These are phyloP conservation scores for Apiospora pterosperma DNA, from an alignment of 2,329 filamentous ascomycete genomes.

Conservation along the genomic window DNA sequence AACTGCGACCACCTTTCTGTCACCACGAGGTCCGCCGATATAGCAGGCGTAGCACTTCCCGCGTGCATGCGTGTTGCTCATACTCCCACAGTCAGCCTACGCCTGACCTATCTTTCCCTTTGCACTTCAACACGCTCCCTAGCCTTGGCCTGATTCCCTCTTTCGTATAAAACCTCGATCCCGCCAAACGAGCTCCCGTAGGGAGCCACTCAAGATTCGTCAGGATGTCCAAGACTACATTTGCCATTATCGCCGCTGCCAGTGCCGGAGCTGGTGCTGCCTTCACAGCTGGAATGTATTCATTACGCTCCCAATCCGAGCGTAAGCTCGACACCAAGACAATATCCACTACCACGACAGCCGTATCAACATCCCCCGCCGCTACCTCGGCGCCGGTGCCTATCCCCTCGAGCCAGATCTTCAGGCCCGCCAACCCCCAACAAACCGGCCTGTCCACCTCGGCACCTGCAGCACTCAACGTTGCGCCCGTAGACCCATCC, in stretches of 20 bases:
- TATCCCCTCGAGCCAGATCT: conserved; percentile 58
- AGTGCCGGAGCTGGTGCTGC: conserved; percentile 75
- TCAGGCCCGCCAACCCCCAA: conserved; percentile 28
- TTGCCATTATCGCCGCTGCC: conserved; percentile 72
- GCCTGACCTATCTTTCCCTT: neutral
- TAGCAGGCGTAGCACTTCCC: neutral
- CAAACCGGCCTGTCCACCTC: conserved; percentile 22
- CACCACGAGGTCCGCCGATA: neutral
- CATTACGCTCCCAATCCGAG: conserved; percentile 42
- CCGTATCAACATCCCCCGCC: conserved; percentile 29
- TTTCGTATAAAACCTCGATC: conserved; percentile 7
- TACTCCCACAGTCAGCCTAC: neutral
- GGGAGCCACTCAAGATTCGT: conserved; percentile 9
- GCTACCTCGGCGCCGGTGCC: conserved; percentile 32
- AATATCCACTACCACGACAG: conserved; percentile 28
- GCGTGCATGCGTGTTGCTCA: conserved; percentile 2
- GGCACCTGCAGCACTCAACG: conserved; percentile 28
- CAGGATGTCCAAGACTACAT: conserved; percentile 74
- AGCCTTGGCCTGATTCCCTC: neutral
- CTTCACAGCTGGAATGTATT: conserved; percentile 66
- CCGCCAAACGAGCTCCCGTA: conserved; percentile 7
- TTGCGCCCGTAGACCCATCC: conserved; percentile 63
- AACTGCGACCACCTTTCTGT: neutral
- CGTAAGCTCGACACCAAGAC: conserved; percentile 39
- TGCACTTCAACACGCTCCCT: neutral